phyloP scores from a whole-genome alignment of 257 asterid genomes.

The Solanum appendiculatum region DNA sequence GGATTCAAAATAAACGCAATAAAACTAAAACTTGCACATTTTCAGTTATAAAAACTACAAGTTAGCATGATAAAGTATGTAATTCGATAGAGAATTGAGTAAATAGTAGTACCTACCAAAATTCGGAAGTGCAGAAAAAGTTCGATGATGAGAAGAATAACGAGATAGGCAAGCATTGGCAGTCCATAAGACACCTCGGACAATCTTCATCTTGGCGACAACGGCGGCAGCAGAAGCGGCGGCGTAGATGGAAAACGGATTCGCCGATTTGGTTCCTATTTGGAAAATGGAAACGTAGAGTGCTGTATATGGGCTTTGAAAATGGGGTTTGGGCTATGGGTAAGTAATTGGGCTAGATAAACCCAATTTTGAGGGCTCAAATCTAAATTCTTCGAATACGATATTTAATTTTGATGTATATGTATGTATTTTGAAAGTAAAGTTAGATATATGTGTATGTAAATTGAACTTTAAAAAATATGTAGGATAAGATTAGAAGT shows the following conservation, averaged over 20 bases:
- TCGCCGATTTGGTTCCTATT: neutral
- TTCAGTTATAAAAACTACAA: neutral
- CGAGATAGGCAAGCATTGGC: slow-evolving; percentile 1
- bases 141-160: neutral
- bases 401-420: too few relatives aligned
- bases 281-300: neutral
- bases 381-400: neutral
- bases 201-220: neutral
- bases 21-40: neutral
- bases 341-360: neutral
- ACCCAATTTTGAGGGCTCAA: neutral
- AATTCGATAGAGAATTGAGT: neutral
- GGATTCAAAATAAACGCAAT: neutral
- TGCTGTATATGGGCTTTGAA: neutral
- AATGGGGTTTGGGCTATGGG: neutral
- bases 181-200: neutral
- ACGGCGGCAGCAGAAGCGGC: neutral
- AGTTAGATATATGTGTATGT: too few relatives aligned
- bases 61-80: neutral
- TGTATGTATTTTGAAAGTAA: too few relatives aligned
- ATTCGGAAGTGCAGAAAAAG: neutral
- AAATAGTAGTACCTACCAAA: neutral
- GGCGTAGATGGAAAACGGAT: neutral
- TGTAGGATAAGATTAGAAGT: neutral
- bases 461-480: neutral